A percentile compares a stretch with the other conserved stretches of the same genome.
These are phyloP conservation scores for Crucibulum laeve DNA, from an alignment of 768 basidiomycete species.

Conservation along the genomic window DNA sequence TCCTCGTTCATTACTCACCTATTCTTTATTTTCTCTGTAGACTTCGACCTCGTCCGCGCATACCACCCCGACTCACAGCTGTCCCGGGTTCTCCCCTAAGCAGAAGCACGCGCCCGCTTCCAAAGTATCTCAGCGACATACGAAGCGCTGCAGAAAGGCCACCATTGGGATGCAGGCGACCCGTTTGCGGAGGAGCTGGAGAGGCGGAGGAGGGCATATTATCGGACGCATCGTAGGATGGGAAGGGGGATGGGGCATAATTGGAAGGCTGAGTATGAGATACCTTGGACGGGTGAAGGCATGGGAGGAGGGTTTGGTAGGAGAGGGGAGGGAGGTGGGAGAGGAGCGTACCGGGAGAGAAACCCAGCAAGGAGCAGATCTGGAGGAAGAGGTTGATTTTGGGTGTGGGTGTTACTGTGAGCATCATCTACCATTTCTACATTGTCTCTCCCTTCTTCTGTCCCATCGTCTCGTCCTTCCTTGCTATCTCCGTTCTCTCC, in stretches of 20 bases:
- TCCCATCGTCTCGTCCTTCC: too few species aligned
- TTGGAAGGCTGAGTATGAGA: constrained; percentile 8
- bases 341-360: constrained; percentile 28
- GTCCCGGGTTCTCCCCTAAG: constrained; percentile 33
- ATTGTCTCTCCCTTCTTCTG: not conserved
- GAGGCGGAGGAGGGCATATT: constrained; percentile 38
- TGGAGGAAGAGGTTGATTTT: constrained; percentile 50
- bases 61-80: constrained; percentile 68
- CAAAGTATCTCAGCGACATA: constrained; percentile 65
- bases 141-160: constrained; percentile 33
- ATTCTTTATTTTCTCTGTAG: constrained; percentile 29
- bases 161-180: constrained; percentile 19
- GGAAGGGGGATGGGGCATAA: constrained; percentile 7
- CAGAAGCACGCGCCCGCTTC: constrained; percentile 54
- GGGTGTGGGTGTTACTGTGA: constrained; percentile 42
- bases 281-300: not conserved
- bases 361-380: too few species aligned
- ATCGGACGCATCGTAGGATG: constrained; percentile 24
- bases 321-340: constrained; percentile 10
- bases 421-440: constrained; percentile 9
- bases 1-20: not conserved
- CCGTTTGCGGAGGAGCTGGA: constrained; percentile 49
- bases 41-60: constrained; percentile 68
- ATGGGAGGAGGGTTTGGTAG: constrained; percentile 7
- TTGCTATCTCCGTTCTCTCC: too few species aligned